Evolutionary conservation across 805 yeast genomes (phyloP).

Genomic region (Candida parachauliodes): DNA sequence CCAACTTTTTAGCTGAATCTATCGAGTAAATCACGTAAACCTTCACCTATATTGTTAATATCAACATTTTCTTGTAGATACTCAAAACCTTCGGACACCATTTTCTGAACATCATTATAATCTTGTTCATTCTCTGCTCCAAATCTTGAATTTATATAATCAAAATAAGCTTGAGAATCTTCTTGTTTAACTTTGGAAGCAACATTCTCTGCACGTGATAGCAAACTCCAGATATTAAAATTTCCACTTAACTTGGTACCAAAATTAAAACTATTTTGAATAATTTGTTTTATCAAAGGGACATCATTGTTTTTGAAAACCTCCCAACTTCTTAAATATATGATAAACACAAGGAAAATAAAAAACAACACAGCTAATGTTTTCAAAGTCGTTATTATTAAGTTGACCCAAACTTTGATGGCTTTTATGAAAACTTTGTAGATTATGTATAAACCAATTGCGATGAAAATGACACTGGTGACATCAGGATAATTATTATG

Average conservation of each 20-base stretch:
- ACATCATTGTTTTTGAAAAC: slow-evolving; percentile 17
- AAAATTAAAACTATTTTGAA: neutral
- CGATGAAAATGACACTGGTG: slow-evolving; percentile 13
- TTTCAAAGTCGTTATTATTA: slow-evolving; percentile 19
- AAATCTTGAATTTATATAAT: slow-evolving; percentile 5
- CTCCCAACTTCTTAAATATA: slow-evolving; percentile 22
- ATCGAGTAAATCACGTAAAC: neutral
- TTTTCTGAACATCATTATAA: slow-evolving; percentile 3
- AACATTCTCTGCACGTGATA: neutral
- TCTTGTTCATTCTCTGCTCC: slow-evolving; percentile 1
- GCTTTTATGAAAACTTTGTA: slow-evolving; percentile 16
- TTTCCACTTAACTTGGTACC: neutral
- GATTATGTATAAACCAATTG: slow-evolving; percentile 15
- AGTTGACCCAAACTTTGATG: slow-evolving; percentile 19
- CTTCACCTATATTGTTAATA: slow-evolving; percentile 3
- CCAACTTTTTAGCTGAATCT: neutral
- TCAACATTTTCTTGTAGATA: slow-evolving; percentile 6
- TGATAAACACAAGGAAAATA: slow-evolving; percentile 12
- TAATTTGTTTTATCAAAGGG: slow-evolving; percentile 10
- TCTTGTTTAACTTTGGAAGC: neutral
- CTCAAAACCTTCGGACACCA: slow-evolving; percentile 6
- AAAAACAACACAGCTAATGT: slow-evolving; percentile 14
- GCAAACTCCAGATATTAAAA: neutral
- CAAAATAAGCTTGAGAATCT: slow-evolving; percentile 4
- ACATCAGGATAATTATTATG: slow-evolving; percentile 18